Conservation (phyloP, 2,329 filamentous ascomycete genomes). For the Fusarium brachygibbosum region DNA sequence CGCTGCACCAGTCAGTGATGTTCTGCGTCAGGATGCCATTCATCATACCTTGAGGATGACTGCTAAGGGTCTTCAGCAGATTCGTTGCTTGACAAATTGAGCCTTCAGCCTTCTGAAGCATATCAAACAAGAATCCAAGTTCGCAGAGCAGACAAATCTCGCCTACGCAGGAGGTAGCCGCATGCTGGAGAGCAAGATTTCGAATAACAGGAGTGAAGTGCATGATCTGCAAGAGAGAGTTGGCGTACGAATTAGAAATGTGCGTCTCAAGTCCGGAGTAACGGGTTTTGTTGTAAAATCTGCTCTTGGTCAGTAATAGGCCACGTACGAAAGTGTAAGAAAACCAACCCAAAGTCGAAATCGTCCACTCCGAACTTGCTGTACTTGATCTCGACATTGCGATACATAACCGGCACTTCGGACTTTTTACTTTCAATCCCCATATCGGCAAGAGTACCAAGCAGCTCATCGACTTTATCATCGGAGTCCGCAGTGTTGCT, state of each 20-base stretch:
- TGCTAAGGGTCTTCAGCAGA: constrained; percentile 88
- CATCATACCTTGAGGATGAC: constrained; percentile 77
- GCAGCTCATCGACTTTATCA: constrained; percentile 67
- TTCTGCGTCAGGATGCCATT: not conserved
- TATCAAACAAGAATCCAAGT: constrained; percentile 95
- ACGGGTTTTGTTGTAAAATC: constrained; percentile 93
- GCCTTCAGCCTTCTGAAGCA: constrained; percentile 95
- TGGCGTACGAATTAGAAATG: constrained; percentile 96
- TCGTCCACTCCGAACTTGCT: constrained; percentile 99
- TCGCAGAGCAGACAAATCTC: constrained; percentile 93
- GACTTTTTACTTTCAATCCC: constrained; percentile 81
- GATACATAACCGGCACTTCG: constrained; percentile 90
- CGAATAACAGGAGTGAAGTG: constrained; percentile 90
- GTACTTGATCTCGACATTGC: constrained; percentile 97
- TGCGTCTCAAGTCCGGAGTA: constrained; percentile 96
- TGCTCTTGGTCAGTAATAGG: constrained; percentile 54
- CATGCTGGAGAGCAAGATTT: constrained; percentile 90
- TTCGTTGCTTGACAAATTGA: constrained; percentile 98
- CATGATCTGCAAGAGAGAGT: constrained; percentile 89
- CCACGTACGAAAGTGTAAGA: constrained; percentile 2
- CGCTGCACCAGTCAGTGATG: constrained; percentile 60
- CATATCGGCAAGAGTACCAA: constrained; percentile 74
- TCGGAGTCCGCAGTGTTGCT: constrained; percentile 59
- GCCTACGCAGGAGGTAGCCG: constrained; percentile 84
- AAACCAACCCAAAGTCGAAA: constrained; percentile 89